Evolutionary conservation across 1,284 basidiomycete species (phyloP), one percentile per base, ranked within the genome.

Genomic region (Heterobasidion occidentale): DNA sequence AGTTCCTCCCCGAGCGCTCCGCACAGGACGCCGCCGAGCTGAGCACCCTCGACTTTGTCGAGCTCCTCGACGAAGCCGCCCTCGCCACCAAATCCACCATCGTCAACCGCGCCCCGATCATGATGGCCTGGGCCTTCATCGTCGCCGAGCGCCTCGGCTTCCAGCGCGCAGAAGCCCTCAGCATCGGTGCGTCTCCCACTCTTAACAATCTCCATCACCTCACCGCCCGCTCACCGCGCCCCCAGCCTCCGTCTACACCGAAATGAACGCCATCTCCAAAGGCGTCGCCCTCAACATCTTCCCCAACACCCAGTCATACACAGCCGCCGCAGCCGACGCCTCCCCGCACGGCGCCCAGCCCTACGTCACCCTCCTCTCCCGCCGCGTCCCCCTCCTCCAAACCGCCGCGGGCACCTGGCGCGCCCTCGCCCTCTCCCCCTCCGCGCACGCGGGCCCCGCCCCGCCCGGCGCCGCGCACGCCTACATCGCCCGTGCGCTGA

Each of bases 121-220:
- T 98, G 90, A 93, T 88, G 51, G 92, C 90, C 1, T 98, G 95
- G 95, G 84, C 92, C 0, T 90, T 82, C 56, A 73, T 93, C 42
- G 88, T 98, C 15, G 88, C 92, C 7, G 90, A 95, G 64, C 77
- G 84, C 34, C 76, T 96, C 58, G 92, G 92, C 2, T 98, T 98
- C 68, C 79, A 83, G 54, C 77, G 87, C 53, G 83, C 90, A 62
- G 96, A 98, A 71, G 90, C 96, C 1, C 75, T 98, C 42, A 94
- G 90, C 64, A 89, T 96, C 56, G 91, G 92, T 87, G 63, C 45
- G 74, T 50, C 38, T 38, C 51, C 46, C 53, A 45, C 34, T 46
- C 54, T 60, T 59, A 51, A 59, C 57, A 56, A 19, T 19, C 19
- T 19, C 19, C 19, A 52, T 52, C 52, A 11, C 42, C n/a, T 14